Evolutionary conservation across 495 filamentous ascomycete genomes (phyloP).

Genomic region (Sordaria brevicollis): DNA sequence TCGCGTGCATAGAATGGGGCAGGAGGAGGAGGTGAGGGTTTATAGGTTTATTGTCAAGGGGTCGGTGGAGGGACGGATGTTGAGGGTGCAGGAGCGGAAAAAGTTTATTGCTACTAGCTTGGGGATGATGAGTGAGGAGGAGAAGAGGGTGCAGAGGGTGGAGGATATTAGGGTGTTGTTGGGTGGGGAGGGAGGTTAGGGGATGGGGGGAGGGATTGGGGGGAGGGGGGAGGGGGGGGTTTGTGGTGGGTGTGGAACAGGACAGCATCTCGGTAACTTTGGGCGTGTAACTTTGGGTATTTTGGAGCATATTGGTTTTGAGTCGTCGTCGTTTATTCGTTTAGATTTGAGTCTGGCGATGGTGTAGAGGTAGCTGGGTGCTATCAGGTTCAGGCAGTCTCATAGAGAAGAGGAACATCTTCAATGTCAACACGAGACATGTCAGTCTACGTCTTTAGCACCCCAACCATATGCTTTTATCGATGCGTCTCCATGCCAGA

Average conservation of each 20-base stretch:
- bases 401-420: too few relatives aligned
- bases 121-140: constrained; percentile 89
- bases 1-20: constrained; percentile 97
- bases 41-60: constrained; percentile 81
- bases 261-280: not conserved
- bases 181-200: constrained; percentile 35
- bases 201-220: constrained; percentile 40
- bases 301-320: not conserved
- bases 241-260: too few relatives aligned
- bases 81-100: constrained; percentile 89
- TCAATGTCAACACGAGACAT: not conserved
- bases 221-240: too few relatives aligned
- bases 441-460: not conserved
- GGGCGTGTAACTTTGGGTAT: not conserved
- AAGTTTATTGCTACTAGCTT: constrained; percentile 89
- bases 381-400: too few relatives aligned
- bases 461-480: not conserved
- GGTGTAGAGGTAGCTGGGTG: not conserved
- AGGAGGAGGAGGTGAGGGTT: constrained; percentile 75
- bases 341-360: not conserved
- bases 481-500: not conserved
- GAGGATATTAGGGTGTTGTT: constrained; percentile 92
- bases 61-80: constrained; percentile 92
- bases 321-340: not conserved
- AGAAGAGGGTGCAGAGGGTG: constrained; percentile 80